These are phyloP conservation scores for Elaeis oleifera DNA, from an alignment of 202 grass and related monocot genomes.

Conservation along the genomic window DNA sequence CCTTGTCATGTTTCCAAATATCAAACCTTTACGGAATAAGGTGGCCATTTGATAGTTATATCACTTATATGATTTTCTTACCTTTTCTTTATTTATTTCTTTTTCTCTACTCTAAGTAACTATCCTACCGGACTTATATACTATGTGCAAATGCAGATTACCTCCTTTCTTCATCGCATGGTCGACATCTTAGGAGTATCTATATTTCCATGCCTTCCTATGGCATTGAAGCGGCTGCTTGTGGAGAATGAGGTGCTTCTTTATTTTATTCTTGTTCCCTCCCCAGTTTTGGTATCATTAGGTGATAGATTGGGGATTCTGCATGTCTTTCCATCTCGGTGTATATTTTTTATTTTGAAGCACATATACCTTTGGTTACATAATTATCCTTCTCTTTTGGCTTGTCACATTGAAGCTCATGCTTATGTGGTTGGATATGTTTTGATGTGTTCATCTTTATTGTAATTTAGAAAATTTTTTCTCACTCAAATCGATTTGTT, in stretches of 20 bases:
- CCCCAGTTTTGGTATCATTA: neutral
- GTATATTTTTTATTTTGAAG: too few relatives aligned
- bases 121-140: neutral
- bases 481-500: too few relatives aligned
- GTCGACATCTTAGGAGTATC: conserved; percentile 81
- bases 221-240: conserved; percentile 63
- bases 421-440: too few relatives aligned
- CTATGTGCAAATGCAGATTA: conserved; percentile 45
- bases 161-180: conserved; percentile 93
- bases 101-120: neutral
- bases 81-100: conserved; percentile 15
- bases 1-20: conserved; percentile 59
- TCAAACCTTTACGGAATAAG: conserved; percentile 68
- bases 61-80: neutral
- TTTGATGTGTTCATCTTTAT: too few relatives aligned
- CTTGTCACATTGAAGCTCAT: too few relatives aligned
- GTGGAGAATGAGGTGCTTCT: conserved; percentile 69
- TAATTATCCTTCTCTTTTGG: too few relatives aligned
- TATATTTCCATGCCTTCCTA: conserved; percentile 63
- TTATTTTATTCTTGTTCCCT: neutral
- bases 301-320: too few relatives aligned
- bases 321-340: too few relatives aligned
- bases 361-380: too few relatives aligned
- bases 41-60: conserved; percentile 33
- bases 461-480: too few relatives aligned